Evolutionary conservation across 2,329 filamentous ascomycete species (phyloP).

Genomic region (Clarireedia sp.): DNA sequence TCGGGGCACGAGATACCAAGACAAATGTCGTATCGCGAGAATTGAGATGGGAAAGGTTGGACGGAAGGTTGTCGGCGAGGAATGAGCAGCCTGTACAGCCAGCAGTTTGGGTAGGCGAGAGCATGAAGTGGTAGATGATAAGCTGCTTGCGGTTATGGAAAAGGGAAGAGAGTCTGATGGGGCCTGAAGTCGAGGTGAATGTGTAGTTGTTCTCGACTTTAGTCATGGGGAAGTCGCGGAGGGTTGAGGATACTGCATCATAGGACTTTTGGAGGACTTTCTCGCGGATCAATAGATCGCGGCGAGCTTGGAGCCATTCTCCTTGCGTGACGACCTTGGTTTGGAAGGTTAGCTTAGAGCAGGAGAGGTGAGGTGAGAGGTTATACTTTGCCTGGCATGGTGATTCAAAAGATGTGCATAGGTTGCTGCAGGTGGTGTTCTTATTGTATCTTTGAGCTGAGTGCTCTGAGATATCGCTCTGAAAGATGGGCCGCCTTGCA

Average conservation of each 20-base stretch:
- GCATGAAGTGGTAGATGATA: slow-evolving; percentile 42
- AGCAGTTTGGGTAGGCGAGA: slow-evolving; percentile 29
- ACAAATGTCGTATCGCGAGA: slow-evolving; percentile 33
- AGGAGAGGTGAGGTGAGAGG: too few relatives aligned
- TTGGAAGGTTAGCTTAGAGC: background rate
- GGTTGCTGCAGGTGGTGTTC: too few relatives aligned
- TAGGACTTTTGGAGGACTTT: slow-evolving; percentile 29
- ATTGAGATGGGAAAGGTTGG: slow-evolving; percentile 31
- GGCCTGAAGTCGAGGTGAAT: slow-evolving; percentile 22
- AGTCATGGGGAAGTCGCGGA: slow-evolving; percentile 35
- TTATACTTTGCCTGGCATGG: background rate
- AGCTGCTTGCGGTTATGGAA: slow-evolving; percentile 32
- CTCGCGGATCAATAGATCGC: slow-evolving; percentile 31
- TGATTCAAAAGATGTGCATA: background rate
- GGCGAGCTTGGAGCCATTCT: slow-evolving; percentile 32
- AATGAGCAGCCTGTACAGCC: slow-evolving; percentile 36
- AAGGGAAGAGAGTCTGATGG: slow-evolving; percentile 27
- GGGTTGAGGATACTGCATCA: slow-evolving; percentile 27
- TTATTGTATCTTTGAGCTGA: background rate
- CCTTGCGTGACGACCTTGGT: slow-evolving; percentile 28
- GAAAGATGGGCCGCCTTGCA: too few relatives aligned
- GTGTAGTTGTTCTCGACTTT: slow-evolving; percentile 31
- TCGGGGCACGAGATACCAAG: slow-evolving; percentile 33
- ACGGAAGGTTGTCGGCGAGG: slow-evolving; percentile 33
- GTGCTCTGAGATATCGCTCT: background rate